Evolutionary conservation across 148 eudicot species (phyloP).

Genomic region (Amaranthus cruentus): DNA sequence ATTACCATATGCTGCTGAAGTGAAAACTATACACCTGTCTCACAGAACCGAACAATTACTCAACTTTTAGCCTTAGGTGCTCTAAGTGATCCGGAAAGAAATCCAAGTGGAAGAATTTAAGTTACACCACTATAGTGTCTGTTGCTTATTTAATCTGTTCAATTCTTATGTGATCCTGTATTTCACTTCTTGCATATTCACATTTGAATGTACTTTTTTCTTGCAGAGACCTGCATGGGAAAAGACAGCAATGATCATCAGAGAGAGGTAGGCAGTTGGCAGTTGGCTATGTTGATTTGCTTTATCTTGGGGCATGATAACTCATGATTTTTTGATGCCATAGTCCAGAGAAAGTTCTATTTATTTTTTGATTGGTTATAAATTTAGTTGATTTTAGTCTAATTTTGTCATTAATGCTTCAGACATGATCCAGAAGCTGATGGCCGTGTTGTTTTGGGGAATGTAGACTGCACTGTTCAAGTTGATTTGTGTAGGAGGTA

Average conservation of each 20-base stretch:
- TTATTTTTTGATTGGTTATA: neutral
- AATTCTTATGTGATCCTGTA: neutral
- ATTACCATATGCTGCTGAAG: neutral
- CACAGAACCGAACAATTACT: neutral
- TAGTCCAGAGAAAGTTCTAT: neutral
- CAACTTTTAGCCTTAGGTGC: neutral
- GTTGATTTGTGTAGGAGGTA: constrained; percentile 44
- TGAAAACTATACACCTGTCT: neutral
- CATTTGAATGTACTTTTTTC: neutral
- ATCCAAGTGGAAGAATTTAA: neutral
- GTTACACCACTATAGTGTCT: neutral
- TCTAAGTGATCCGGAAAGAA: neutral
- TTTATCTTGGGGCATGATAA: neutral
- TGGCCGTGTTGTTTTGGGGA: too few relatives aligned
- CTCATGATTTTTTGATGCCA: neutral
- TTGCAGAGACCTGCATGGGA: constrained; percentile 98
- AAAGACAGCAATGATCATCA: constrained; percentile 70
- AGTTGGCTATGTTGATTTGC: neutral
- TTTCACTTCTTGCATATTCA: neutral
- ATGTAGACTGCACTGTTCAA: too few relatives aligned
- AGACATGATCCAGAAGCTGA: constrained; percentile 21
- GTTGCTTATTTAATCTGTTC: neutral
- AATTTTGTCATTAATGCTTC: constrained; percentile 22
- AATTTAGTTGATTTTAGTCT: constrained; percentile 3
- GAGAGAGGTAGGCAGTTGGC: constrained; percentile 55